Base-by-base conservation (phyloP, 192 early-diverging fungal species). In the Radiomyces spectabilis region DNA sequence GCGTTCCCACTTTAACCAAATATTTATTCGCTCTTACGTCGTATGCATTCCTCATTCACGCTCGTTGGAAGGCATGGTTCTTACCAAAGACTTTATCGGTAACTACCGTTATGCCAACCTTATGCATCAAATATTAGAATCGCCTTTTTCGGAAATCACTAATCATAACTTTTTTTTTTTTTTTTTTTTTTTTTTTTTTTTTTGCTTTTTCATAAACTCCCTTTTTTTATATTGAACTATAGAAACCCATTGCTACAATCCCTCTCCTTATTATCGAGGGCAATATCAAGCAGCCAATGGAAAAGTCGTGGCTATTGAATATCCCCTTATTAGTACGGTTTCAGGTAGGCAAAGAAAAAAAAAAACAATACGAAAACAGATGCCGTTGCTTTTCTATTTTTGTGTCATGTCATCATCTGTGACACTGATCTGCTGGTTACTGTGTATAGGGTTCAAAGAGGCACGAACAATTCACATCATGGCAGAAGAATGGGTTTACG, bases 221-320 rank as follows among this genome's bases (percentile, higher is more conserved):
- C 26, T 26, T 34, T 26, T 25, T 22, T 31, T 5, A 5, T 42
- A 42, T 32, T 39, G n/a, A n/a, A n/a, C n/a, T 37, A 34, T 76
- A 79, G 77, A 79, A 15, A 64, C 74, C 4, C 78, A 80, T 53
- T 70, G 71, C 27, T 71, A 72, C 55, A 72, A 53, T 5, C 63
- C 68, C 0, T 80, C 78, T 7, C 78, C 78, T n/a, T 80, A 80
- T 53, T 80, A 53, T 45, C 68, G 55, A 37, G 78, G 72, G 24
- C 74, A 80, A 53, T 80, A 63, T 44, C 64, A 66, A 30, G 68
- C 69, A 10, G 42, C 70, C 1, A 54, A 54, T 51, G 63, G 69
- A 15, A 80, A 76, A 26, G 69, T 75, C 5, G 66, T 79, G 21
- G 50, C 61, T 25, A 66, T 79, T 38, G 77, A 79, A 33, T 51